Base-by-base conservation (phyloP, 2,329 filamentous ascomycete genomes). In the Harringtonia aguacate region DNA sequence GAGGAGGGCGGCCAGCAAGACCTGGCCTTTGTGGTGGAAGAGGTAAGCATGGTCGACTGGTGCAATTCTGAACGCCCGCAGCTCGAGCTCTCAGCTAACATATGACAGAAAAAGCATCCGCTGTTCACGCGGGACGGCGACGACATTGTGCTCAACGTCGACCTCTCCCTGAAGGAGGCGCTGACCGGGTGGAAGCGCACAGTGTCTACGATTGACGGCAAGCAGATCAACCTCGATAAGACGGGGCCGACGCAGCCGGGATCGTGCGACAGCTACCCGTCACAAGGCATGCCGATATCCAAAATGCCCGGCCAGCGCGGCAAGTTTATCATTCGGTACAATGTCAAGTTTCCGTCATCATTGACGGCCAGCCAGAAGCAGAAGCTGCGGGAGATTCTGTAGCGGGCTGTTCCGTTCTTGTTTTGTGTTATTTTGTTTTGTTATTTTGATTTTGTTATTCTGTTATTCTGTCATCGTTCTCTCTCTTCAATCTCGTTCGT, bases 1-100 rank as follows among this genome's bases (percentile, higher is more conserved):
- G 88, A 95, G 49, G 92, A 97, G 58, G 92, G 92, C 35, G 90
- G 90, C 14, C 86, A 88, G 47, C 92, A 98, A 62, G 92, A 98
- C 63, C 65, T 98, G 42, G 89, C 95, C 61, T 94, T 98, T 56
- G 83, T 98, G 46, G 77, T 98, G 20, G 84, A 88, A 63, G 90
- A 95, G 82, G 87, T 89, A 77, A 70, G 81, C 58, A 30, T 36
- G 17, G n/a, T n/a, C 30, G 44, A 44, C 37, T 5, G 28, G 8
- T 21, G 34, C 15, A 10, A n/a, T n/a, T n/a, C n/a, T n/a, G n/a
- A 29, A 12, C 8, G 21, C 3, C 29, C 21, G 17, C 15, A 17
- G 8, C 20, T 20, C 34, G 17, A n/a, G 10, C 15, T 15, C 10
- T 17, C n/a, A 18, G 18, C 41, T 43, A 35, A 43, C 34, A 15